phyloP scores from a whole-genome alignment of 129 eudicot genomes.

The Flaveria trinervia region DNA sequence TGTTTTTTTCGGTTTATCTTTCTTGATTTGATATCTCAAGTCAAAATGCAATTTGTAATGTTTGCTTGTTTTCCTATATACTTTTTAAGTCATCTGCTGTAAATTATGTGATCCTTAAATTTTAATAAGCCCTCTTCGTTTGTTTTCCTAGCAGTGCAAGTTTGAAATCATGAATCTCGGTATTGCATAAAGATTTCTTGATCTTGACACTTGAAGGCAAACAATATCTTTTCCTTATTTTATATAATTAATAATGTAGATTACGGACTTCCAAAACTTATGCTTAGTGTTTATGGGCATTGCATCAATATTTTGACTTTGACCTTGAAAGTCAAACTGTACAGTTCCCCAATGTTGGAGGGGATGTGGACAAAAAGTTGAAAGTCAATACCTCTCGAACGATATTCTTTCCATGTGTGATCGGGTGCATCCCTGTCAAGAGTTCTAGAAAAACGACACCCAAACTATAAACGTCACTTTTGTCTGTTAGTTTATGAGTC shows the following conservation, averaged over 20 bases:
- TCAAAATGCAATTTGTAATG: too few relatives aligned
- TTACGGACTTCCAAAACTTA: background rate
- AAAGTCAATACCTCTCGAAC: slow-evolving; percentile 71
- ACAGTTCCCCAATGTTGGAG: background rate
- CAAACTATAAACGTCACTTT: slow-evolving; percentile 88
- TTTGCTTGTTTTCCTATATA: too few relatives aligned
- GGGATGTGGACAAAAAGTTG: background rate
- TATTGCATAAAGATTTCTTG: background rate
- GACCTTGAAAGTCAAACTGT: slow-evolving; percentile 11
- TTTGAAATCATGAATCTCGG: background rate
- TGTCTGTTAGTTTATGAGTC: slow-evolving; percentile 87
- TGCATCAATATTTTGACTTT: slow-evolving; percentile 10
- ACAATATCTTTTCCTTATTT: background rate
- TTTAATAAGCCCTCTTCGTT: background rate
- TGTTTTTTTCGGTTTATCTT: too few relatives aligned
- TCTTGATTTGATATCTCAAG: too few relatives aligned
- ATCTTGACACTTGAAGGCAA: background rate
- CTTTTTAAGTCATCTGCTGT: too few relatives aligned
- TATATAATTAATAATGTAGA: background rate
- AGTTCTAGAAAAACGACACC: slow-evolving; percentile 85
- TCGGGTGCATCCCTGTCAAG: slow-evolving; percentile 82
- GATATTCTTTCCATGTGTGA: slow-evolving; percentile 86
- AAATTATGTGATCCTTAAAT: background rate
- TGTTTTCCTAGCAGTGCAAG: background rate
- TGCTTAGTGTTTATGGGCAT: slow-evolving; percentile 10